These are phyloP conservation scores for Exophiala lecanii-corni DNA, from an alignment of 2,329 filamentous ascomycete species.

Conservation along the genomic window DNA sequence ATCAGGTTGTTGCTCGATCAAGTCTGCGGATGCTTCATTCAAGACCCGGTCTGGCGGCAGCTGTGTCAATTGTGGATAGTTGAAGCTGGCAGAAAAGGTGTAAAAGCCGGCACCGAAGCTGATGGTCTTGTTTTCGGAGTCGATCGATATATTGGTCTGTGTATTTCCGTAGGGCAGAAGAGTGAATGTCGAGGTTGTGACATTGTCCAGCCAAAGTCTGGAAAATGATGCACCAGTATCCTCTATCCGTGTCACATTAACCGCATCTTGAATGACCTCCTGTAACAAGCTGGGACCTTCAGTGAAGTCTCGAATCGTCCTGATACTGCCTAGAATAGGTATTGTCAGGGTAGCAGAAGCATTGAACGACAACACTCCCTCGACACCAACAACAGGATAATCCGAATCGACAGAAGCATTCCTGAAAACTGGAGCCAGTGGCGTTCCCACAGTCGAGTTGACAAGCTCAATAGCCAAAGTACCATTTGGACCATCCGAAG, in stretches of 20 bases:
- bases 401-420: conserved; percentile 21
- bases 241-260: conserved; percentile 38
- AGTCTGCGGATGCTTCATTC: conserved; percentile 41
- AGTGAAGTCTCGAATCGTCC: conserved; percentile 59
- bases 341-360: conserved; percentile 52
- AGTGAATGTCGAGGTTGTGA: conserved; percentile 52
- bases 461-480: conserved; percentile 50
- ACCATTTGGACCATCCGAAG: conserved; percentile 51
- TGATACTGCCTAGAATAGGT: conserved; percentile 58
- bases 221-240: conserved; percentile 46
- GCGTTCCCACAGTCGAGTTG: conserved; percentile 45
- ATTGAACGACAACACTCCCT: conserved; percentile 54
- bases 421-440: conserved; percentile 46
- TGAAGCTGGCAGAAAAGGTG: conserved; percentile 54
- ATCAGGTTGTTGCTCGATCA: conserved; percentile 45
- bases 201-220: conserved; percentile 59
- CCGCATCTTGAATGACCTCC: conserved; percentile 52
- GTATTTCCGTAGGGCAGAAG: conserved; percentile 37
- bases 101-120: conserved; percentile 53
- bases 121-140: conserved; percentile 41
- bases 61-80: conserved; percentile 59
- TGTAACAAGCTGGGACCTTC: conserved; percentile 53
- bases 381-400: conserved; percentile 50
- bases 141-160: conserved; percentile 30
- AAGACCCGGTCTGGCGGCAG: conserved; percentile 49